Conservation (phyloP, 2,329 filamentous ascomycete species). For the Aspergillus floridensis region DNA sequence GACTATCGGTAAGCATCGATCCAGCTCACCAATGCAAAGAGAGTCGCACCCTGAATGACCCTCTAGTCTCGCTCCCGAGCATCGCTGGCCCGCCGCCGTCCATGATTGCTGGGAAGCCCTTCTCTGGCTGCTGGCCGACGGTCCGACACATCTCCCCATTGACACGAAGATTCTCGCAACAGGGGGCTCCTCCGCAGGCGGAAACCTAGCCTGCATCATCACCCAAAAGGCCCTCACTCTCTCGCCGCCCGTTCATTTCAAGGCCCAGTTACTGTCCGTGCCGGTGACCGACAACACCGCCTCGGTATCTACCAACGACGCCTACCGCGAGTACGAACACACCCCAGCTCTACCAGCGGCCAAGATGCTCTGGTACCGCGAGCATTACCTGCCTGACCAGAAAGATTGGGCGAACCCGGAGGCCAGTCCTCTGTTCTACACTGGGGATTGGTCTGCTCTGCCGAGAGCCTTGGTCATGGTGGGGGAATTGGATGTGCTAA, state of each 20-base stretch:
- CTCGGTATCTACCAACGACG: slow-evolving; percentile 41
- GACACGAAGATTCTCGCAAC: slow-evolving; percentile 48
- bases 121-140: slow-evolving; percentile 47
- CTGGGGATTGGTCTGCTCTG: slow-evolving; percentile 49
- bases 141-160: slow-evolving; percentile 38
- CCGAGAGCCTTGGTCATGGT: slow-evolving; percentile 55
- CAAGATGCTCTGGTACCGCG: slow-evolving; percentile 62
- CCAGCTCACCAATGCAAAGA: neutral
- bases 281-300: slow-evolving; percentile 61
- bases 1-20: slow-evolving; percentile 51
- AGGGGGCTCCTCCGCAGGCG: slow-evolving; percentile 53
- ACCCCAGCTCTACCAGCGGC: slow-evolving; percentile 53
- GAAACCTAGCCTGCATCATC: slow-evolving; percentile 53
- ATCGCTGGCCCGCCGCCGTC: slow-evolving; percentile 57
- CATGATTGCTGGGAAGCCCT: slow-evolving; percentile 58
- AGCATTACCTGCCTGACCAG: slow-evolving; percentile 54
- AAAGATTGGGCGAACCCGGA: slow-evolving; percentile 50
- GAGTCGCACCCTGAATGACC: neutral
- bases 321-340: slow-evolving; percentile 53
- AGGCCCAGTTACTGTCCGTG: slow-evolving; percentile 55
- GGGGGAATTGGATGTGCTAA: slow-evolving; percentile 57
- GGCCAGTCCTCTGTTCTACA: slow-evolving; percentile 55
- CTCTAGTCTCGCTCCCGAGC: slow-evolving; percentile 54
- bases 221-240: slow-evolving; percentile 50
- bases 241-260: slow-evolving; percentile 41